These are phyloP conservation scores for Ceratocystis harringtonii DNA, from an alignment of 2,329 filamentous ascomycete species.

Conservation along the genomic window DNA sequence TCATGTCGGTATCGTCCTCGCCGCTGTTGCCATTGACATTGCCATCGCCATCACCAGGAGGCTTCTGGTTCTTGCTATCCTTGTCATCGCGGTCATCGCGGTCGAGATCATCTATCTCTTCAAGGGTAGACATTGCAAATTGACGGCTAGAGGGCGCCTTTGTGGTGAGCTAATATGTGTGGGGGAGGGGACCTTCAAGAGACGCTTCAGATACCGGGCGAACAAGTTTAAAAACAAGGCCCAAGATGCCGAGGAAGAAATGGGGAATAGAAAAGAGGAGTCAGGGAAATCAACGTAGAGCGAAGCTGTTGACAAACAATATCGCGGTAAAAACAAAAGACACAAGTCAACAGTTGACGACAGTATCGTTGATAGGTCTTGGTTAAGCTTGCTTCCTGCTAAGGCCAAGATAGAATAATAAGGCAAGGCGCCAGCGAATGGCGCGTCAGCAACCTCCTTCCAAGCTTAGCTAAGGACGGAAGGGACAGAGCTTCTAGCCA, in stretches of 20 bases:
- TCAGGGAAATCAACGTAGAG: background rate
- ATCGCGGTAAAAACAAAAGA: background rate
- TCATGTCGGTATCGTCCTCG: slow-evolving; percentile 77
- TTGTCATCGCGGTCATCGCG: slow-evolving; percentile 53
- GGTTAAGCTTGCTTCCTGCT: background rate
- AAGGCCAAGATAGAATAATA: background rate
- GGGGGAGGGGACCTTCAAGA: background rate
- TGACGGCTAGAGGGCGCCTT: slow-evolving; percentile 22
- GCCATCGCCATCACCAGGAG: slow-evolving; percentile 22
- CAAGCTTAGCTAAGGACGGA: background rate
- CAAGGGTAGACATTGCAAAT: slow-evolving; percentile 62
- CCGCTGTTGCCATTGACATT: slow-evolving; percentile 33
- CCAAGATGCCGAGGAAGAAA: background rate
- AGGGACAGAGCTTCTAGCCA: background rate
- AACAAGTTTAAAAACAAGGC: background rate
- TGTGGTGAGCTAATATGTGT: background rate
- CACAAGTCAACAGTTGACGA: no score
- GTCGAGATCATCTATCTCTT: slow-evolving; percentile 83
- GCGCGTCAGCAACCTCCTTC: slow-evolving; percentile 1
- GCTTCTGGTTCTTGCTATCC: slow-evolving; percentile 25
- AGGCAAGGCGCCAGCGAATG: slow-evolving; percentile 9
- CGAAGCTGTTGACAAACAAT: background rate
- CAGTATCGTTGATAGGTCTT: background rate
- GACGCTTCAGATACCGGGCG: background rate
- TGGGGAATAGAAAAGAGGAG: background rate